These are phyloP conservation scores for Daldinia bambusicola DNA, from an alignment of 495 filamentous ascomycete species.

Conservation along the genomic window DNA sequence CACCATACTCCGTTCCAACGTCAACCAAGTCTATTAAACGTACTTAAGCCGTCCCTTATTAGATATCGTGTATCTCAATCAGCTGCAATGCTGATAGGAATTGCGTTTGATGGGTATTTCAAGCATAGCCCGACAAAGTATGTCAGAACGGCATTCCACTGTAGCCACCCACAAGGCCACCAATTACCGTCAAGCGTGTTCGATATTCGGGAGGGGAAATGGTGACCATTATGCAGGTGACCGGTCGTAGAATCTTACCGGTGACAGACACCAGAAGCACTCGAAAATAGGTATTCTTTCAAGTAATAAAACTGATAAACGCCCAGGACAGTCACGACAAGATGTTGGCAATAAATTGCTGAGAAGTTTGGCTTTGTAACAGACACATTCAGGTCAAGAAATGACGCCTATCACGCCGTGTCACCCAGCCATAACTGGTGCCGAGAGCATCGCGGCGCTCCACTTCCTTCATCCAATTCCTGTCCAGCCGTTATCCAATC, in stretches of 20 bases:
- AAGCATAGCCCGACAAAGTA: not conserved
- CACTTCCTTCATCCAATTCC: slow-evolving; percentile 48
- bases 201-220: slow-evolving; percentile 12
- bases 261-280: slow-evolving; percentile 5
- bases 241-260: slow-evolving; percentile 11
- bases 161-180: slow-evolving; percentile 22
- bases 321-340: no score
- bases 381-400: not conserved
- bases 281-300: no score
- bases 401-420: slow-evolving; percentile 27
- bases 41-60: not conserved
- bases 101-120: not conserved
- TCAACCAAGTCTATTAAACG: not conserved
- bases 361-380: not conserved
- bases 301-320: no score
- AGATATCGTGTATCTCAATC: not conserved
- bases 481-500: slow-evolving; percentile 40
- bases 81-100: not conserved
- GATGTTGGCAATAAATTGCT: no score
- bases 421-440: slow-evolving; percentile 24
- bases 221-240: slow-evolving; percentile 16
- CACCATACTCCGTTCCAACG: not conserved
- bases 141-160: not conserved
- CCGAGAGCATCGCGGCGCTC: slow-evolving; percentile 47
- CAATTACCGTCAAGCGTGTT: slow-evolving; percentile 19